phyloP scores from a whole-genome alignment of 2,329 filamentous ascomycete genomes.

The Didymellaceae sp. region DNA sequence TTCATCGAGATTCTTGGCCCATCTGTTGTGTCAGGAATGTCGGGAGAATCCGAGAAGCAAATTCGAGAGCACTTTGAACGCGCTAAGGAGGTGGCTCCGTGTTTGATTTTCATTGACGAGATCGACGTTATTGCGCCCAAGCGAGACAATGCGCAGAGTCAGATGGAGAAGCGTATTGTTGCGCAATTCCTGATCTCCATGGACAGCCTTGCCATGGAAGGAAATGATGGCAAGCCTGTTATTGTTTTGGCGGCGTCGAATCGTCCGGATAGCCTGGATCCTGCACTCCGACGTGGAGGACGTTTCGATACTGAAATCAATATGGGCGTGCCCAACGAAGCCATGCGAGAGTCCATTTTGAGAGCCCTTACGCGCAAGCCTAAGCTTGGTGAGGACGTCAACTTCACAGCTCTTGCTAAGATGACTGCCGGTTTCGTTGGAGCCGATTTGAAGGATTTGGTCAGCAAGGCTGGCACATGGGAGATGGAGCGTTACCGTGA shows the following conservation, averaged over 20 bases:
- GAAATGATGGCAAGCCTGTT: constrained; percentile 76
- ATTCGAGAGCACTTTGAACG: constrained; percentile 86
- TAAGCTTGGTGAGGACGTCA: constrained; percentile 70
- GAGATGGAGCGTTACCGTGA: constrained; percentile 67
- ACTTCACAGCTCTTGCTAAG: constrained; percentile 77
- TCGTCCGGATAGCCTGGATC: constrained; percentile 83
- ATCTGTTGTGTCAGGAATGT: constrained; percentile 84
- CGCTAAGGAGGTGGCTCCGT: constrained; percentile 83
- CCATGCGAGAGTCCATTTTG: constrained; percentile 78
- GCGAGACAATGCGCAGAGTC: constrained; percentile 79
- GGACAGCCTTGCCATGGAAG: constrained; percentile 75
- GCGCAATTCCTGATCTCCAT: constrained; percentile 85
- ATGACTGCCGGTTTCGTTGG: constrained; percentile 92
- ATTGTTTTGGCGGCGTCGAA: constrained; percentile 93
- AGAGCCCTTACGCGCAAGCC: constrained; percentile 72
- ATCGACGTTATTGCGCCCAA: constrained; percentile 92
- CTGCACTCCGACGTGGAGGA: constrained; percentile 74
- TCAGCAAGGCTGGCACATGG: constrained; percentile 68
- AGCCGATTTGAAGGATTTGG: constrained; percentile 79
- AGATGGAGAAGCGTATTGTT: constrained; percentile 89
- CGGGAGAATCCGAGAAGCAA: constrained; percentile 86
- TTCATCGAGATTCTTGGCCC: constrained; percentile 85
- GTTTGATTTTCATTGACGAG: constrained; percentile 89
- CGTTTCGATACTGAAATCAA: constrained; percentile 85
- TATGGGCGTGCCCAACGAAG: constrained; percentile 83